Percentiles rank a stretch among this genome's conserved stretches.
These are phyloP conservation scores for Penicillium angulare DNA, from an alignment of 495 filamentous ascomycete species.

Conservation along the genomic window DNA sequence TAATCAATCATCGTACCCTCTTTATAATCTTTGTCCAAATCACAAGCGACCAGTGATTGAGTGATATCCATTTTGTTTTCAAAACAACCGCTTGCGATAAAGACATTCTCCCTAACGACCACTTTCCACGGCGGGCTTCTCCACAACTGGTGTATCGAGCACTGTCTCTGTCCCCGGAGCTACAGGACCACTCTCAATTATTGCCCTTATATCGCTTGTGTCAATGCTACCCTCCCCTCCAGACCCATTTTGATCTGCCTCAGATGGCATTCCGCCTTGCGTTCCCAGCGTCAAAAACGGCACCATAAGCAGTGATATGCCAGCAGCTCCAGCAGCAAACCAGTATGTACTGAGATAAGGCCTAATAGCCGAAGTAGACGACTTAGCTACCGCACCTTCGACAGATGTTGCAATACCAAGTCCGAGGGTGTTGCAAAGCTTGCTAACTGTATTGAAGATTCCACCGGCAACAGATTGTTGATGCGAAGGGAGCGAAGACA, in stretches of 20 bases:
- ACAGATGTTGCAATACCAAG: slow-evolving; percentile 34
- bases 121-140: not conserved
- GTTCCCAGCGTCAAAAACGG: slow-evolving; percentile 33
- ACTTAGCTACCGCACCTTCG: slow-evolving; percentile 18
- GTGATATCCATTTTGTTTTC: too few relatives aligned
- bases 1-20: too few relatives aligned
- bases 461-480: slow-evolving; percentile 38
- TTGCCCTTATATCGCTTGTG: not conserved
- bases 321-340: slow-evolving; percentile 30
- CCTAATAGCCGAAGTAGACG: slow-evolving; percentile 15
- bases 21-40: too few relatives aligned
- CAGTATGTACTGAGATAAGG: slow-evolving; percentile 32
- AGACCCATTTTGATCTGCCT: not conserved
- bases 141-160: too few relatives aligned
- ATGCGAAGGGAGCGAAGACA: slow-evolving; percentile 32
- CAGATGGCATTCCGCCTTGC: slow-evolving; percentile 21
- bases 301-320: slow-evolving; percentile 26
- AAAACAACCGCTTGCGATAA: too few relatives aligned
- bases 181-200: not conserved
- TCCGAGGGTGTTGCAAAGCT: slow-evolving; percentile 31
- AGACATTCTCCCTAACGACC: too few relatives aligned
- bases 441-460: slow-evolving; percentile 39
- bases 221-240: not conserved
- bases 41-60: too few relatives aligned
- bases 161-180: not conserved